These are phyloP conservation scores for Nakaseomyces glabratus DNA, from an alignment of 1,139 yeast genomes.

Conservation along the genomic window DNA sequence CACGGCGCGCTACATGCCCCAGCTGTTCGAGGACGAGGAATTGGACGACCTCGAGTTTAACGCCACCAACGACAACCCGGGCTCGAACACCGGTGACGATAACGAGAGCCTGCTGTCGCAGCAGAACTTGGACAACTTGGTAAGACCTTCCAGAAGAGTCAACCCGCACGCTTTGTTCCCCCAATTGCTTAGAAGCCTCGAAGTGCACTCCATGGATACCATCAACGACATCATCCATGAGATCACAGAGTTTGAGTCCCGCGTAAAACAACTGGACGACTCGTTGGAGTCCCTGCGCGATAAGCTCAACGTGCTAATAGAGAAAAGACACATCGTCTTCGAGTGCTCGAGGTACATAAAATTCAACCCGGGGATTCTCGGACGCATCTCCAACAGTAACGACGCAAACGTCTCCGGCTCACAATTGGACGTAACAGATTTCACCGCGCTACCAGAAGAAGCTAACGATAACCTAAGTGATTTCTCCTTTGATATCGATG, in stretches of 20 bases:
- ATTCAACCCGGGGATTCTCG: slow-evolving; percentile 27
- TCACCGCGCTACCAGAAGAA: slow-evolving; percentile 18
- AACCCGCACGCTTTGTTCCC: slow-evolving; percentile 6
- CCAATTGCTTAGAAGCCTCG: slow-evolving; percentile 17
- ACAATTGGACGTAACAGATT: slow-evolving; percentile 21
- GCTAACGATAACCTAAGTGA: slow-evolving; percentile 24
- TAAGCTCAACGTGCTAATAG: slow-evolving; percentile 35
- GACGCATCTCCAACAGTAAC: slow-evolving; percentile 20
- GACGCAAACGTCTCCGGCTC: no score
- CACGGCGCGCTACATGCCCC: slow-evolving; percentile 34
- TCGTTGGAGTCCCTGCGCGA: slow-evolving; percentile 35
- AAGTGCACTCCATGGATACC: slow-evolving; percentile 32
- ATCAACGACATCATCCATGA: slow-evolving; percentile 37
- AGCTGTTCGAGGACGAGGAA: slow-evolving; percentile 17
- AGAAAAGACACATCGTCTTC: slow-evolving; percentile 43
- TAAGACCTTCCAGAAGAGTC: background rate
- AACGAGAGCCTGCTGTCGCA: background rate
- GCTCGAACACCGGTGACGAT: no score
- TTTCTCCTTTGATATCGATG: slow-evolving; percentile 21
- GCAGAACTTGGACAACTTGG: slow-evolving; percentile 2
- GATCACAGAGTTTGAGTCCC: slow-evolving; percentile 35
- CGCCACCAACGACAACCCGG: slow-evolving; percentile 11
- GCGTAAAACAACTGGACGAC: slow-evolving; percentile 39
- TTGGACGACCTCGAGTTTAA: slow-evolving; percentile 17
- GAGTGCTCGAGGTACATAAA: slow-evolving; percentile 38